Percentiles rank a stretch among this genome's conserved stretches.
Evolutionary conservation across 2,329 filamentous ascomycete species (phyloP).

Genomic region (Pseudocercospora macadamiae): DNA sequence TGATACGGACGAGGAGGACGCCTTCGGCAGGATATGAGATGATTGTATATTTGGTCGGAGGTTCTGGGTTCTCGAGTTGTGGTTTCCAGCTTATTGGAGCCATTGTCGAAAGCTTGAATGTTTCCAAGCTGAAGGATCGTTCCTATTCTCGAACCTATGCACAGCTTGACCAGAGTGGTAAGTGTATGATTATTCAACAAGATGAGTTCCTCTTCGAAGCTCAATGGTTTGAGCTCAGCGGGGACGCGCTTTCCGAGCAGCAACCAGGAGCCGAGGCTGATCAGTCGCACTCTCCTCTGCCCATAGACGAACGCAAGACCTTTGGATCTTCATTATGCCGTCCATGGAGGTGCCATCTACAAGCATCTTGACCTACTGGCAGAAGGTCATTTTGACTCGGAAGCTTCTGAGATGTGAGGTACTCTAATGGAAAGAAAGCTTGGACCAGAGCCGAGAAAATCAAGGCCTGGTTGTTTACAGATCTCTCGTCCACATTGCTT

Average conservation of each 20-base stretch:
- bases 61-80: conserved; percentile 28
- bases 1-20: conserved; percentile 39
- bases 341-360: no score
- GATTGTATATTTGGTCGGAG: conserved; percentile 30
- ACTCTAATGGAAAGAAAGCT: no score
- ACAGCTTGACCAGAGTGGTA: no score
- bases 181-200: no score
- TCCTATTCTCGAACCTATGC: no score
- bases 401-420: no score
- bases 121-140: no score
- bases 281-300: background rate
- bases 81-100: conserved; percentile 26
- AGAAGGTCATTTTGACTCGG: no score
- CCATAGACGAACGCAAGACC: background rate
- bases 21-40: conserved; percentile 39
- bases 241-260: background rate
- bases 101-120: conserved; percentile 13
- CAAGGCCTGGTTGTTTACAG: background rate
- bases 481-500: background rate
- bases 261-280: background rate
- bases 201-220: no score
- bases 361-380: background rate
- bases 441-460: background rate
- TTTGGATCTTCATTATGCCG: background rate
- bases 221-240: background rate